phyloP scores from a whole-genome alignment of 202 grass and related monocot genomes.

The Panicum virgatum region DNA sequence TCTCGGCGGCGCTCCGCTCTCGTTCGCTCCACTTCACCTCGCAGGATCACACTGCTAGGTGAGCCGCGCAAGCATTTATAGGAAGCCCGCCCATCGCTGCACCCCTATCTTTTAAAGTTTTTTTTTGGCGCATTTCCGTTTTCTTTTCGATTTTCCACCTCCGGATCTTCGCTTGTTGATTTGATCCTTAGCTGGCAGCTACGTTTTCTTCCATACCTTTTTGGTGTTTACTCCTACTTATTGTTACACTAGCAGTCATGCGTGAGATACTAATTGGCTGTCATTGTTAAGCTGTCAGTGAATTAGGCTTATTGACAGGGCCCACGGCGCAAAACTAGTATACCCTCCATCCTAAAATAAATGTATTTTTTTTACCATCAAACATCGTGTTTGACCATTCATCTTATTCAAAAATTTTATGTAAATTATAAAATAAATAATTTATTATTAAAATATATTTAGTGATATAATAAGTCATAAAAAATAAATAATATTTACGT shows the following conservation, averaged over 20 bases:
- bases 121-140: not conserved
- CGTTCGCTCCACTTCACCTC: slow-evolving; percentile 1
- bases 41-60: not conserved
- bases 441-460: no score
- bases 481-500: no score
- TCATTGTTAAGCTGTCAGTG: not conserved
- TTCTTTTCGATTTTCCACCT: not conserved
- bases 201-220: not conserved
- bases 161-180: not conserved
- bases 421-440: no score
- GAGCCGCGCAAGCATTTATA: not conserved
- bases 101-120: not conserved
- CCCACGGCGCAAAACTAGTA: not conserved
- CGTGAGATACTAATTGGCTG: not conserved
- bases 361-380: no score
- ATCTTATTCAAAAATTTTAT: no score
- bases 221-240: not conserved
- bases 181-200: not conserved
- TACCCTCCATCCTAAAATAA: no score
- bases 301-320: not conserved
- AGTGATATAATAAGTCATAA: no score
- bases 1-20: not conserved
- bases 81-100: not conserved
- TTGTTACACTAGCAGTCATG: not conserved
- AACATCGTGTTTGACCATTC: no score